A percentile compares a stretch with the other conserved stretches of the same genome.
These are phyloP conservation scores for Penicillium salamii DNA, from an alignment of 495 filamentous ascomycete species.

Conservation along the genomic window DNA sequence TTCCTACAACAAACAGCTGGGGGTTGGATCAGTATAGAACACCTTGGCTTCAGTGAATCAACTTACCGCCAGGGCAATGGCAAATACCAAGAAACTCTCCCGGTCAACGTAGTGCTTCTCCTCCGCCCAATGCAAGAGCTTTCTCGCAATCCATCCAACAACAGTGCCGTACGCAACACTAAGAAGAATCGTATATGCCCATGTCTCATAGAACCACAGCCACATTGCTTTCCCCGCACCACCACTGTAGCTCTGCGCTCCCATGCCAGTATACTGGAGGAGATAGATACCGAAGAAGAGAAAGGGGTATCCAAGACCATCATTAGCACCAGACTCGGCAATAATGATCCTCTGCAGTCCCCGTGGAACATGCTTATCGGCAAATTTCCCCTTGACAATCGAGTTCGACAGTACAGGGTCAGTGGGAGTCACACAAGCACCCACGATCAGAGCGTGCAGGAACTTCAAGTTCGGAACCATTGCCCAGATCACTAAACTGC, in stretches of 20 bases:
- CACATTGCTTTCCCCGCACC: constrained; percentile 66
- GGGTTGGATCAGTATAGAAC: constrained; percentile 12
- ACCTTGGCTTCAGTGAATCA: constrained; percentile 6
- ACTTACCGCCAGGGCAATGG: constrained; percentile 75
- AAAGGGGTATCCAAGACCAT: constrained; percentile 92
- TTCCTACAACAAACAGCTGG: constrained; percentile 76
- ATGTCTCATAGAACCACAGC: constrained; percentile 84
- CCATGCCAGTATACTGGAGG: constrained; percentile 67
- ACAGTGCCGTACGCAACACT: constrained; percentile 73
- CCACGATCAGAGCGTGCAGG: constrained; percentile 75
- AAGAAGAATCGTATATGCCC: constrained; percentile 78
- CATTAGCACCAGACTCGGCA: constrained; percentile 88
- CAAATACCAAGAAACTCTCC: constrained; percentile 88
- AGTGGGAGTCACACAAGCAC: constrained; percentile 84
- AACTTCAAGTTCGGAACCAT: constrained; percentile 71
- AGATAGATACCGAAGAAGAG: constrained; percentile 82
- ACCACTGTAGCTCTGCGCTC: constrained; percentile 54
- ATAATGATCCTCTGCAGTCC: constrained; percentile 82
- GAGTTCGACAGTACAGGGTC: constrained; percentile 87
- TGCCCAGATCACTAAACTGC: constrained; percentile 73
- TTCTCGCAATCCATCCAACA: constrained; percentile 78
- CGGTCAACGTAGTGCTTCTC: constrained; percentile 79
- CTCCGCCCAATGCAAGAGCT: constrained; percentile 80
- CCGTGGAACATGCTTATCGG: constrained; percentile 83
- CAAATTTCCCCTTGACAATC: constrained; percentile 92